Evolutionary conservation across 495 filamentous ascomycete species (phyloP).

Genomic region (Podospora anserina): DNA sequence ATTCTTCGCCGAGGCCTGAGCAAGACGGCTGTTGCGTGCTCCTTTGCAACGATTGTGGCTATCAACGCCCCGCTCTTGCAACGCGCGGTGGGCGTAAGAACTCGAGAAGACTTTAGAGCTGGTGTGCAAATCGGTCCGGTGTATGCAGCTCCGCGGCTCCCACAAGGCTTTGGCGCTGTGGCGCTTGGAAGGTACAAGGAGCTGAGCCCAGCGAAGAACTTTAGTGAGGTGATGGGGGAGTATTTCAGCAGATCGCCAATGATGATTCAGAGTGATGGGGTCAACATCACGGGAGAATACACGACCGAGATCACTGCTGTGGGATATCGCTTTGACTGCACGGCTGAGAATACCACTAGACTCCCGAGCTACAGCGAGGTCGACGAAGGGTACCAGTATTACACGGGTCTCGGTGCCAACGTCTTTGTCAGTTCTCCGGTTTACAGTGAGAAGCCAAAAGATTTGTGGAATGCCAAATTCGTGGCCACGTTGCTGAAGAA

Average conservation of each 20-base stretch:
- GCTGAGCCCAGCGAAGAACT: neutral
- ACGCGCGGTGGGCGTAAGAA: neutral
- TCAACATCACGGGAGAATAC: neutral
- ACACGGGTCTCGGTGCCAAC: neutral
- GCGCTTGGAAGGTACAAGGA: neutral
- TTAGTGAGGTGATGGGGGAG: neutral
- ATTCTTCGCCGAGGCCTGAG: neutral
- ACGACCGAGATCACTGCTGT: neutral
- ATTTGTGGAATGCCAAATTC: neutral
- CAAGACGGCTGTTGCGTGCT: constrained; percentile 1
- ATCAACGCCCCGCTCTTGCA: neutral
- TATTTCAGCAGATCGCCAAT: neutral
- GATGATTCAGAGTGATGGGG: neutral
- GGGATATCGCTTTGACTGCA: neutral
- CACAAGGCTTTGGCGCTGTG: neutral
- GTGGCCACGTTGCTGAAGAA: neutral
- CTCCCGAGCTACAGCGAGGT: too few species aligned
- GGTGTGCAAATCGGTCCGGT: neutral
- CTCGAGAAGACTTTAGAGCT: neutral
- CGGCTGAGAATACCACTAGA: neutral
- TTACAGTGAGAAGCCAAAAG: neutral
- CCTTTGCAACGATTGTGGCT: neutral
- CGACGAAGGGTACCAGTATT: neutral
- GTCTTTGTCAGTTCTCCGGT: neutral
- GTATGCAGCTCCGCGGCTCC: neutral